phyloP scores from a whole-genome alignment of 805 yeast species.

The Wickerhamiella sorbophila region DNA sequence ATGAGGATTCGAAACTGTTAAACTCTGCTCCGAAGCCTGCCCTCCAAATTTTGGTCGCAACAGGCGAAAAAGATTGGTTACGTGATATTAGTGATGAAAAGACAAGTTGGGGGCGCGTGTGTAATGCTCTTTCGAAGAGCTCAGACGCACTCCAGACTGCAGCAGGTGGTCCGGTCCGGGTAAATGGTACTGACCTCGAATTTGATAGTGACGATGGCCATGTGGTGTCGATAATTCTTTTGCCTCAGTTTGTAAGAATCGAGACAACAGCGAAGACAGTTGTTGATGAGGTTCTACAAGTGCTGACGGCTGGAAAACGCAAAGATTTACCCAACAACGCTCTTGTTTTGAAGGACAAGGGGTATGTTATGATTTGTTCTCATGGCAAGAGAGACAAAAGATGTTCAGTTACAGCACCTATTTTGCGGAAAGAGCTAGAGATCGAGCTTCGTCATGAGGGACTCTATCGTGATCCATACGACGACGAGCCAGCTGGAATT shows the following conservation, averaged over 20 bases:
- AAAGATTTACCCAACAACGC: conserved; percentile 14
- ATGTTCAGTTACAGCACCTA: conserved; percentile 90
- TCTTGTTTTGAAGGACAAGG: conserved; percentile 12
- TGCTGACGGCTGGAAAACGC: conserved; percentile 12
- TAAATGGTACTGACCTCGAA: conserved; percentile 20
- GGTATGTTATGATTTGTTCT: conserved; percentile 59
- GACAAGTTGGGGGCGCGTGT: conserved; percentile 19
- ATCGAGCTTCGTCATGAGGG: conserved; percentile 54
- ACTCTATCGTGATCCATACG: conserved; percentile 61
- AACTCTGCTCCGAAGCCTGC: conserved; percentile 57
- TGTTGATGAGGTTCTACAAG: conserved; percentile 14
- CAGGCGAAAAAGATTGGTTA: conserved; percentile 76
- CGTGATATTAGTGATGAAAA: conserved; percentile 45
- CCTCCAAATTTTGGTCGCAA: conserved; percentile 64
- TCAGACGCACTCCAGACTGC: conserved; percentile 5
- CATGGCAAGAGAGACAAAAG: conserved; percentile 84
- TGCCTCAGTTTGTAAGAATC: conserved; percentile 25
- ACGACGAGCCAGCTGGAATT: conserved; percentile 62
- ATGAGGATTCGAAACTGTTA: conserved; percentile 38
- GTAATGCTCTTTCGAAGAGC: conserved; percentile 25
- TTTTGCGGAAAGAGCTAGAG: conserved; percentile 69
- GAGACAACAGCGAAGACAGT: conserved; percentile 17
- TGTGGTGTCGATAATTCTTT: conserved; percentile 13
- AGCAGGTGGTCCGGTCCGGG: conserved; percentile 17
- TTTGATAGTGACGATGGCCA: conserved; percentile 7